Base-by-base conservation (phyloP, 495 filamentous ascomycete genomes). In the Xylaria telfairii region DNA sequence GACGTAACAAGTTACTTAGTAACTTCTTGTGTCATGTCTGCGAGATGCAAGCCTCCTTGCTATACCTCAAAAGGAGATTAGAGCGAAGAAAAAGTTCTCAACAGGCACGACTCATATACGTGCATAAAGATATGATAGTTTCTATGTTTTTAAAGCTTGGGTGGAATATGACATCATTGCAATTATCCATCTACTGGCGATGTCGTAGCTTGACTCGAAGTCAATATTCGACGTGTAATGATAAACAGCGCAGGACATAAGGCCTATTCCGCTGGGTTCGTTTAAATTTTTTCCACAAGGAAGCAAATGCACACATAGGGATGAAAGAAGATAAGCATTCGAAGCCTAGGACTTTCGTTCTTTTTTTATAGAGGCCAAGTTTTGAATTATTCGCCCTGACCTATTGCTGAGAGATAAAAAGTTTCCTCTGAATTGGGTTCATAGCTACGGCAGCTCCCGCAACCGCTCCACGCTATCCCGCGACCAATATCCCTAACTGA, bases 371-470 rank as follows among this genome's bases (percentile, higher is more conserved):
- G 21, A 0, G 24, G 2, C 2, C 30, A 21, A 10, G 3, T 32
- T 42, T 62, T 28, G 4, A 62, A 15, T 28, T 9, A 41, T 10
- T 37, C 37, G 15, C n/a, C 13, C n/a, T 46, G 37, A 65, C 26
- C 15, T 34, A 42, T 47, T n/a, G 4, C 60, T 28, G 28, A 34
- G 41, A 34, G 47, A 32, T 28, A 13, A 5, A 19, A 53, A 54
- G 13, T 6, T 42, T 15, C 7, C n/a, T 19, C 24, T 13, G 10
- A 10, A 30, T 30, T 37, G 8, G 9, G 21, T 46, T 34, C 10
- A n/a, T 3, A 17, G 28, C 53, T 2, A 24, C 53, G 41, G 39
- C 39, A 67, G 65, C 49, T 67, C 65, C 51, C 39, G 37, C 17
- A 34, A 2, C 44, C 8, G 6, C 26, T 28, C 26, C 4, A 2